phyloP scores from a whole-genome alignment of 345 rosid species.

The Citrus trifoliata region DNA sequence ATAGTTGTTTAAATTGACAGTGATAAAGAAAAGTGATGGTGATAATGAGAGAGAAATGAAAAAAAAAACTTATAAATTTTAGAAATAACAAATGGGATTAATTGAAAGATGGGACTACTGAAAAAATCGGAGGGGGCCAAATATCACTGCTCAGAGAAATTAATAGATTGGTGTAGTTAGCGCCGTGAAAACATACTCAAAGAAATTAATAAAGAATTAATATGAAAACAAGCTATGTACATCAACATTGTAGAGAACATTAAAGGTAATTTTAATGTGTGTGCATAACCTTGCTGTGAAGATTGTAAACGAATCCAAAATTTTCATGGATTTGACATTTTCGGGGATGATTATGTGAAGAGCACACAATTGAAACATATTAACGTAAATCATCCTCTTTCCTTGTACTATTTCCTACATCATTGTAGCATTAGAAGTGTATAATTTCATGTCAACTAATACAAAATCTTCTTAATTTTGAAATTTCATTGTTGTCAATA shows the following conservation, averaged over 20 bases:
- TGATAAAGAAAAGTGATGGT: too few species aligned
- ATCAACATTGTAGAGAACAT: too few species aligned
- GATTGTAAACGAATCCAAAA: slow-evolving; percentile 69
- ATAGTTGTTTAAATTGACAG: background rate
- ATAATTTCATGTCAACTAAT: background rate
- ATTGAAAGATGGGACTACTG: too few species aligned
- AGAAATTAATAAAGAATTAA: too few species aligned
- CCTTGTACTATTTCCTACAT: slow-evolving; percentile 63
- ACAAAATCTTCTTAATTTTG: background rate
- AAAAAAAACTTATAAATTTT: too few species aligned
- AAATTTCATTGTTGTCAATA: background rate
- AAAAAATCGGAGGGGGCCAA: too few species aligned
- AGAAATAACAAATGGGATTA: too few species aligned
- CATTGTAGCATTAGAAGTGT: slow-evolving; percentile 54
- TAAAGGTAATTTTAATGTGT: background rate
- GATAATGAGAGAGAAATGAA: too few species aligned
- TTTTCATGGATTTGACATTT: slow-evolving; percentile 68
- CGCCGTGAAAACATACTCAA: too few species aligned
- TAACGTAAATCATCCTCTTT: slow-evolving; percentile 89
- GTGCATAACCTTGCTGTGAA: slow-evolving; percentile 67
- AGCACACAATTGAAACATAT: slow-evolving; percentile 83
- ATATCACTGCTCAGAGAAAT: too few species aligned
- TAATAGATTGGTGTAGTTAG: too few species aligned
- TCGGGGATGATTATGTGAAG: slow-evolving; percentile 75
- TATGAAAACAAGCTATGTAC: too few species aligned